These are phyloP conservation scores for Aphanomyces cochlioides DNA, from an alignment of 352 stramenopile genomes.

Conservation along the genomic window DNA sequence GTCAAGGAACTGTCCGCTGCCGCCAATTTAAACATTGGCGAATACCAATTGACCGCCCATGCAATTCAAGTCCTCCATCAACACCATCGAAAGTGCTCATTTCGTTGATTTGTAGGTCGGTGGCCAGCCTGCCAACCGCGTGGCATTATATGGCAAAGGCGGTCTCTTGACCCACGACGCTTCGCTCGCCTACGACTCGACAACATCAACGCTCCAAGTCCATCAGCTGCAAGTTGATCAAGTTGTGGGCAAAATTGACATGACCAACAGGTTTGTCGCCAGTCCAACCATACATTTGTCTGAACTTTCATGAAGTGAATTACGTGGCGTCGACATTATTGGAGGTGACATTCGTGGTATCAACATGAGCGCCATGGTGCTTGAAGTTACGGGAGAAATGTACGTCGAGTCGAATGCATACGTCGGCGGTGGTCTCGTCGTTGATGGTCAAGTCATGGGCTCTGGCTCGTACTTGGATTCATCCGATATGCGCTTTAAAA, in stretches of 20 bases:
- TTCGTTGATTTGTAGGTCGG: constrained; percentile 33
- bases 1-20: constrained; percentile 56
- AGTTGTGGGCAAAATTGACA: constrained; percentile 72
- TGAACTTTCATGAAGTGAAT: constrained; percentile 40
- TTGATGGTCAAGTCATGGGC: constrained; percentile 86
- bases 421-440: constrained; percentile 77
- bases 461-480: constrained; percentile 88
- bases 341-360: constrained; percentile 72
- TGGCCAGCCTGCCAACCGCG: constrained; percentile 46
- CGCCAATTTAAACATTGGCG: constrained; percentile 72
- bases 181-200: constrained; percentile 56
- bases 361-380: constrained; percentile 66
- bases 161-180: constrained; percentile 59
- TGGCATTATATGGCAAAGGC: constrained; percentile 69
- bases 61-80: constrained; percentile 41
- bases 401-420: constrained; percentile 80
- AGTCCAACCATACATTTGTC: neutral
- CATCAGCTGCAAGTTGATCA: constrained; percentile 47
- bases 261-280: constrained; percentile 46
- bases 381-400: constrained; percentile 74
- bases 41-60: constrained; percentile 62
- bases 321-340: constrained; percentile 63
- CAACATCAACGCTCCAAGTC: constrained; percentile 39
- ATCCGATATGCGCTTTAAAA: constrained; percentile 87
- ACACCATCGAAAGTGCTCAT: neutral